These are phyloP conservation scores for Linaria vulgaris DNA, from an alignment of 257 asterid species.

Conservation along the genomic window DNA sequence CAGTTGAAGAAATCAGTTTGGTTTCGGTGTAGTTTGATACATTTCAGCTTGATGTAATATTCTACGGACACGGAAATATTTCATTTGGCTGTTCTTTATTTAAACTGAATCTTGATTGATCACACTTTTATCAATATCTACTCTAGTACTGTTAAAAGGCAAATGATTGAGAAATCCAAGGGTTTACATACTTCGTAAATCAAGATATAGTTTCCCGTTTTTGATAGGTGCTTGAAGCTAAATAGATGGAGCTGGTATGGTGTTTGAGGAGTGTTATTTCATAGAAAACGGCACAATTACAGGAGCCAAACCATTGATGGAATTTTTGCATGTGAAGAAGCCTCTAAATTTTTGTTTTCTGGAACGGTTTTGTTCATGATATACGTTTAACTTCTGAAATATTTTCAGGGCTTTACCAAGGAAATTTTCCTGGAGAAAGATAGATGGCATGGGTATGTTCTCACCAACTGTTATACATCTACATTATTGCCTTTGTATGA, in stretches of 20 bases:
- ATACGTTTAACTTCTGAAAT: constrained; percentile 27
- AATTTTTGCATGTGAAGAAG: too few relatives aligned
- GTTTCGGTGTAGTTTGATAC: not conserved
- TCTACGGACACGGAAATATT: not conserved
- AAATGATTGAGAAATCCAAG: not conserved
- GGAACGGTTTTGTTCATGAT: constrained; percentile 21
- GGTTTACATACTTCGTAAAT: too few relatives aligned
- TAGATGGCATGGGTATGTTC: constrained; percentile 91
- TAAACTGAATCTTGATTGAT: not conserved
- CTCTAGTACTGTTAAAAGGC: constrained; percentile 1
- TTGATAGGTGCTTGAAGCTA: too few relatives aligned
- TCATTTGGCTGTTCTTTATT: not conserved
- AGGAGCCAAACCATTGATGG: too few relatives aligned
- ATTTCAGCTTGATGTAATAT: constrained; percentile 8
- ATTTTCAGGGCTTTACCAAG: constrained; percentile 86
- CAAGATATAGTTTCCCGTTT: too few relatives aligned
- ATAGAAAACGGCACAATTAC: too few relatives aligned
- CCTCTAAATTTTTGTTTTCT: too few relatives aligned
- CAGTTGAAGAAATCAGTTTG: constrained; percentile 20
- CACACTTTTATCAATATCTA: constrained; percentile 1
- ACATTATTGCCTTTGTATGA: constrained; percentile 20
- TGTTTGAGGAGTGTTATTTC: too few relatives aligned
- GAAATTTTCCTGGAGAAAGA: constrained; percentile 94
- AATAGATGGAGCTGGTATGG: too few relatives aligned
- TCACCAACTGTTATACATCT: constrained; percentile 14